Conservation (phyloP, 2,329 filamentous ascomycete genomes). For the Neurospora sp. region DNA sequence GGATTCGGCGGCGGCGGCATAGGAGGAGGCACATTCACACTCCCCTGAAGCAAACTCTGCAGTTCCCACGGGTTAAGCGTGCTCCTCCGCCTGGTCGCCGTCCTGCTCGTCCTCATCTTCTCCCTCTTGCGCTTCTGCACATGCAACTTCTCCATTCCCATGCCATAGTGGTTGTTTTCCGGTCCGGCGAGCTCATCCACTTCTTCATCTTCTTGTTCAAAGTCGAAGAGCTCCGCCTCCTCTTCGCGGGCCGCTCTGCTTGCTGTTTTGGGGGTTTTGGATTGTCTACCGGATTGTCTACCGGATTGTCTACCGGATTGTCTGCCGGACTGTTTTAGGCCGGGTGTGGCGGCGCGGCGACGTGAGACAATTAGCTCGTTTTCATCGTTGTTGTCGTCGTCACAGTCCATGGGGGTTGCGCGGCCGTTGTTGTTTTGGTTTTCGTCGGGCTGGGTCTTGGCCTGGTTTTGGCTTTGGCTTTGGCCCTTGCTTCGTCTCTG, state of each 20-base stretch:
- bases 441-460: neutral
- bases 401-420: slow-evolving; percentile 2
- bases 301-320: neutral
- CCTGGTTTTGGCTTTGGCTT: neutral
- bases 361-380: neutral
- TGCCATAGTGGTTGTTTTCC: neutral
- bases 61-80: slow-evolving; percentile 69
- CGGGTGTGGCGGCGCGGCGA: neutral
- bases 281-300: neutral
- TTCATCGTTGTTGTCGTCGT: neutral
- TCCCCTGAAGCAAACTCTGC: slow-evolving; percentile 45
- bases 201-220: slow-evolving; percentile 4
- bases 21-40: slow-evolving; percentile 3
- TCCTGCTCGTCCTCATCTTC: slow-evolving; percentile 40
- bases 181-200: slow-evolving; percentile 11
- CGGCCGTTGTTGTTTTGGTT: neutral
- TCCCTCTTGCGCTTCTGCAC: slow-evolving; percentile 33
- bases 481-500: slow-evolving; percentile 1
- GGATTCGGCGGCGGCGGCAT: neutral
- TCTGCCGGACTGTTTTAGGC: neutral
- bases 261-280: neutral
- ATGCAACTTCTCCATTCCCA: neutral
- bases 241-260: neutral
- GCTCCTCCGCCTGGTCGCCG: slow-evolving; percentile 55
- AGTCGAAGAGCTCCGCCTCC: neutral